phyloP scores from a whole-genome alignment of 1,284 basidiomycete genomes.

The Ganoderma lingzhi region DNA sequence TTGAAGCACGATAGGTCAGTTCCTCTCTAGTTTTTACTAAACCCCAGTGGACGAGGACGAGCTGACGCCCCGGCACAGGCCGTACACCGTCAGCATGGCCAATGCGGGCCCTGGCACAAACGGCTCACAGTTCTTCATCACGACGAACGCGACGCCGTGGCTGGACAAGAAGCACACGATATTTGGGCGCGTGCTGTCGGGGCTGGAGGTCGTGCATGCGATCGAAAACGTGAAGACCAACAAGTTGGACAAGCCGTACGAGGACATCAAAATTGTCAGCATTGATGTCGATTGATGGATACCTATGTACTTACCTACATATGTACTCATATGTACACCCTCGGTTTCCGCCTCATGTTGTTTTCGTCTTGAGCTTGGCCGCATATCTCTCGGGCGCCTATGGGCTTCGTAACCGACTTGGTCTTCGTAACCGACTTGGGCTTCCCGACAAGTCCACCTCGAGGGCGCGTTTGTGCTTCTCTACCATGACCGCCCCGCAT shows the following conservation, averaged over 20 bases:
- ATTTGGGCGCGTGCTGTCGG: constrained; percentile 80
- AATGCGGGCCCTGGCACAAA: constrained; percentile 96
- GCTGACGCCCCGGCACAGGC: constrained; percentile 53
- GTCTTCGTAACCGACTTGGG: no score
- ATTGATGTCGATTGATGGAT: constrained; percentile 66
- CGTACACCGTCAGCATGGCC: constrained; percentile 99
- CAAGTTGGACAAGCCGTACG: constrained; percentile 88
- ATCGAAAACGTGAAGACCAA: constrained; percentile 75
- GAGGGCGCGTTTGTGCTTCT: no score
- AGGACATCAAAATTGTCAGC: constrained; percentile 91
- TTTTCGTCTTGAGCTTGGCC: not conserved
- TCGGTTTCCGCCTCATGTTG: not conserved
- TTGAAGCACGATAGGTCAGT: constrained; percentile 88
- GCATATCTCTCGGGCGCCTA: not conserved
- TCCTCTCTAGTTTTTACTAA: not conserved
- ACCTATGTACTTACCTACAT: not conserved
- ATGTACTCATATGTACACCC: not conserved
- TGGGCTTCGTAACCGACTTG: no score
- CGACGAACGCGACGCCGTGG: constrained; percentile 95
- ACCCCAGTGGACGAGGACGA: constrained; percentile 13
- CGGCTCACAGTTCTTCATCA: constrained; percentile 98
- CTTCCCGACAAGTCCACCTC: no score
- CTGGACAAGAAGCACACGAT: constrained; percentile 97
- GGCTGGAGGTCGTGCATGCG: constrained; percentile 65
- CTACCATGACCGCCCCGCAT: no score